Base-by-base conservation (phyloP, 148 eudicot genomes). In the Rhododendron molle region DNA sequence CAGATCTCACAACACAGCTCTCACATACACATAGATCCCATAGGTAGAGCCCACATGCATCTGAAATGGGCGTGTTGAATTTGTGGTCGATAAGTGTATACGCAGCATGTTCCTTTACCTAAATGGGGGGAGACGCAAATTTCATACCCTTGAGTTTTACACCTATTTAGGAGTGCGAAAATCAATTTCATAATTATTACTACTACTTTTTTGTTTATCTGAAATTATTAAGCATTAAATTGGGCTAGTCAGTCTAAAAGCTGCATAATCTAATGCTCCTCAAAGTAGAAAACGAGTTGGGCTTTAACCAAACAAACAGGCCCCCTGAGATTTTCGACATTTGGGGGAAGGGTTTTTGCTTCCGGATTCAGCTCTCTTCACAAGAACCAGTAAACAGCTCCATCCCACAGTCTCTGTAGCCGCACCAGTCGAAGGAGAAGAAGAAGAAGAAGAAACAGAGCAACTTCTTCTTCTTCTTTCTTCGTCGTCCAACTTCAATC, bases 271-370 rank as follows among this genome's bases (percentile, higher is more conserved):
- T 30, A 69, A 71, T 32, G 76, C 76, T 0, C 5, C 14, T 67
- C 72, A 26, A 26, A 67, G 72, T 20, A 40, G 50, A 2, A 11
- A 77, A 77, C 80, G 34, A n/a, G 85, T 23, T 83, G 85, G 85
- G 80, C 79, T 83, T 73, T 12, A 49, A 73, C 67, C 79, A 50
- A 34, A 83, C 79, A 50, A 34, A 83, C 85, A 13, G 65, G 65
- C 46, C 67, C 30, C 32, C 77, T 83, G 9, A 58, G 85, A 78
- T 60, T 83, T 72, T 73, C 18, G 56, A 30, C 16, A 40, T 38
- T 82, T 65, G 62, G 40, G 15, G 76, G 11, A 5, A 71, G 43
- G 78, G 77, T 67, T 71, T 83, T 50, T 50, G 62, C 43, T 46
- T 69, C 43, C 43, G 21, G 15, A 3, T 21, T 67, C 47, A 32